Base-by-base conservation (phyloP, 2,329 filamentous ascomycete genomes). In the Xylariaceae sp. region DNA sequence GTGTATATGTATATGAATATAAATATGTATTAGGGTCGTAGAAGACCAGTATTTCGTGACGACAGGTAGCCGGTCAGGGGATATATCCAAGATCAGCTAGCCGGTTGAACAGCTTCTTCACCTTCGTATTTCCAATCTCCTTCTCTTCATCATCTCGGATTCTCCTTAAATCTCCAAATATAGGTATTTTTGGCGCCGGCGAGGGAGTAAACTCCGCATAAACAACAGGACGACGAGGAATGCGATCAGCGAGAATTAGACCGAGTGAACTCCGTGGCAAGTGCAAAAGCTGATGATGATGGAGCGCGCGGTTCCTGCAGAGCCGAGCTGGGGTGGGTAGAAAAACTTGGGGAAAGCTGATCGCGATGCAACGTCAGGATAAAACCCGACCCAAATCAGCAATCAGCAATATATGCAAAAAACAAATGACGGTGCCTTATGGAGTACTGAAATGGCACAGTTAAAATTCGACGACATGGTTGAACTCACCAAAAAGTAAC, bases 401-500 rank as follows among this genome's bases (percentile, higher is more conserved):
- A 56, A 59, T 55, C 17, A 17, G 1, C 17, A 17, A 17, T 17
- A 53, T 48, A 50, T 45, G 23, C 17, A 23, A 18, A 48, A 54
- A 48, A 56, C 51, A 57, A 62, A 51, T 57, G 54, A 49, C 60
- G 57, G 68, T 64, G 58, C 17, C 17, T 17, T 17, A 17, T 17
- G 17, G 17, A 17, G 17, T 17, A 17, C 17, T 17, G 17, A 17
- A 17, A 17, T 17, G 17, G 17, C 17, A 17, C 17, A 17, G 17
- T 17, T 17, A 17, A 17, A 17, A 17, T 17, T 17, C 17, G 17
- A 17, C 17, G 17, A 17, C 17, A 17, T 17, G 17, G 17, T 17
- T 17, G 17, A 17, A 67, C 69, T 71, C 64, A 71, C 69, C 71
- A 71, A 58, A 68, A 67, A 58, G 69, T 68, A 51, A 71, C 62